Evolutionary conservation across 306 rosid genomes (phyloP).

Genomic region (Vachellia pachyceras): DNA sequence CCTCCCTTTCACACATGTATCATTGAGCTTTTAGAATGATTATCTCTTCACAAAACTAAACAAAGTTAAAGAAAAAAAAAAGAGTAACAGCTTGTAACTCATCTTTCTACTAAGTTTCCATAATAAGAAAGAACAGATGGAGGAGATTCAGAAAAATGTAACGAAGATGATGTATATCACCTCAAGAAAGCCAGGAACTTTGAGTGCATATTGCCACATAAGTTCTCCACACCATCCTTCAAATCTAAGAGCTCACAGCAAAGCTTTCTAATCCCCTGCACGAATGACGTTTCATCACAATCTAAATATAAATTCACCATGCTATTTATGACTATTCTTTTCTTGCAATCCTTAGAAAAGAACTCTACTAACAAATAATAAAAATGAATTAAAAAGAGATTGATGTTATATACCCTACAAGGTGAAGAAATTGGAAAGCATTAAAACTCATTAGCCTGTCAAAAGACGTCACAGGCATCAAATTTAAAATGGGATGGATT

Average conservation of each 20-base stretch:
- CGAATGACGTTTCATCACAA: constrained; percentile 20
- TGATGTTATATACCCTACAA: constrained; percentile 6
- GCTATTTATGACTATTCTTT: constrained; percentile 11
- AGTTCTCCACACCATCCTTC: constrained; percentile 94
- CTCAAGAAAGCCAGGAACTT: constrained; percentile 94
- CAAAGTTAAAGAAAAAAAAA: not conserved
- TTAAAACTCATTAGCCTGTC: not conserved
- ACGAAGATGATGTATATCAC: constrained; percentile 45
- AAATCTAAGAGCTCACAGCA: constrained; percentile 94
- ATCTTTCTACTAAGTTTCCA: constrained; percentile 15
- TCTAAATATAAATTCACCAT: constrained; percentile 14
- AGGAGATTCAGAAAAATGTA: constrained; percentile 12
- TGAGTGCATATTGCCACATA: constrained; percentile 88
- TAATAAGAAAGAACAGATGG: constrained; percentile 20
- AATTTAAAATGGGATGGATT: not conserved
- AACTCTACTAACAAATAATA: constrained; percentile 28
- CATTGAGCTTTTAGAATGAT: not conserved
- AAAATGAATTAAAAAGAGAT: not conserved
- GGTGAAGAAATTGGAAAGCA: not conserved
- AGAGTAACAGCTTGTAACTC: not conserved
- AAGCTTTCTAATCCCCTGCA: constrained; percentile 94
- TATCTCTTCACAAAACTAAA: constrained; percentile 12
- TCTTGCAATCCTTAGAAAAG: constrained; percentile 15
- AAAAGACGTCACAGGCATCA: not conserved
- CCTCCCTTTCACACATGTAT: not conserved